Conservation (phyloP, 192 early-diverging fungal genomes). For the Backusella westeae region DNA sequence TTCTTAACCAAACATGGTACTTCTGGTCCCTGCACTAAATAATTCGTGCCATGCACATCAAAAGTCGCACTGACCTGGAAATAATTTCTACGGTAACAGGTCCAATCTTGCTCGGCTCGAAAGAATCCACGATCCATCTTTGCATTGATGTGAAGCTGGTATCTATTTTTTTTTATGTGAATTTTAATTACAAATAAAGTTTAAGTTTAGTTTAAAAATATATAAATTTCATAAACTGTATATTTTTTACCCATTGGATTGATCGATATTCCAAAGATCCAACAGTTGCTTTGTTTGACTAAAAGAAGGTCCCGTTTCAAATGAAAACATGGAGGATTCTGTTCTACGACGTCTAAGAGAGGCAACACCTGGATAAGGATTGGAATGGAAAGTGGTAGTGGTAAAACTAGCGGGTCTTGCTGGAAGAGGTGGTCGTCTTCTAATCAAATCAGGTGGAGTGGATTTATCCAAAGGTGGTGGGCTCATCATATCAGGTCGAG, state of each 20-base stretch:
- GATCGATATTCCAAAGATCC: slow-evolving; percentile 65
- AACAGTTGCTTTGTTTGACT: slow-evolving; percentile 60
- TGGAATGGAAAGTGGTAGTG: slow-evolving; percentile 22
- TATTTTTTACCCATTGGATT: slow-evolving; percentile 42
- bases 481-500: slow-evolving; percentile 24
- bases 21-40: slow-evolving; percentile 46
- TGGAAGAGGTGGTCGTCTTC: slow-evolving; percentile 17
- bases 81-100: slow-evolving; percentile 94
- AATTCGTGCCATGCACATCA: slow-evolving; percentile 30
- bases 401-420: slow-evolving; percentile 21
- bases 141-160: slow-evolving; percentile 60
- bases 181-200: background rate
- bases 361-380: slow-evolving; percentile 21
- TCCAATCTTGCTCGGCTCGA: slow-evolving; percentile 77
- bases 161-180: slow-evolving; percentile 33
- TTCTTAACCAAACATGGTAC: slow-evolving; percentile 69
- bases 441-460: slow-evolving; percentile 14
- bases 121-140: slow-evolving; percentile 89
- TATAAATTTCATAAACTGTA: background rate
- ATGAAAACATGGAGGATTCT: slow-evolving; percentile 41
- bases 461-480: slow-evolving; percentile 11
- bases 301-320: slow-evolving; percentile 71
- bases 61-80: slow-evolving; percentile 81
- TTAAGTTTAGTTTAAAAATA: background rate
- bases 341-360: slow-evolving; percentile 39